These are phyloP conservation scores for Colletotrichum cereale DNA, from an alignment of 2,329 filamentous ascomycete genomes.

Conservation along the genomic window DNA sequence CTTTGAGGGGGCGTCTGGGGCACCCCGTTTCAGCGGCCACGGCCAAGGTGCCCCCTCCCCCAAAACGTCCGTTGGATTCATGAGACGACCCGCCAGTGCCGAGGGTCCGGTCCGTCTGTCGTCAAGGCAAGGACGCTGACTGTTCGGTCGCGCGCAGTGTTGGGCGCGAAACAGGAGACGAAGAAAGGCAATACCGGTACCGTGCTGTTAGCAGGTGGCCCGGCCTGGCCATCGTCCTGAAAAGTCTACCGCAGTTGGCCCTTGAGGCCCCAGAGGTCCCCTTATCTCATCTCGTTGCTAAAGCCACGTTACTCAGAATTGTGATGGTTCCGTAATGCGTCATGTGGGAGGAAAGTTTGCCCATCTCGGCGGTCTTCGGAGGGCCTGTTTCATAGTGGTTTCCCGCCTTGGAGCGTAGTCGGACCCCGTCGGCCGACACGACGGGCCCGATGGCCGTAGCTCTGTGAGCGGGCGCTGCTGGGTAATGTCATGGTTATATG, in stretches of 20 bases:
- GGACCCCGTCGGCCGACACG: constrained; percentile 27
- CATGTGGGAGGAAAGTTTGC: constrained; percentile 1
- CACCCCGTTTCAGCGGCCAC: constrained; percentile 24
- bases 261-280: not conserved
- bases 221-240: not conserved
- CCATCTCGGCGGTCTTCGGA: constrained; percentile 22
- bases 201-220: not conserved
- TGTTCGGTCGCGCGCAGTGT: not conserved
- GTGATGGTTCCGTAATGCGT: not conserved
- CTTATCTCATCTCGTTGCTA: constrained; percentile 7
- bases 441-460: constrained; percentile 12
- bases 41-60: not conserved
- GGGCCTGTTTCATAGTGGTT: constrained; percentile 35
- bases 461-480: not conserved
- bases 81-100: not conserved
- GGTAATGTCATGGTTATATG: not conserved
- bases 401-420: constrained; percentile 15
- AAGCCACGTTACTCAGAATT: not conserved
- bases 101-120: not conserved
- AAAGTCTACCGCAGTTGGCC: not conserved
- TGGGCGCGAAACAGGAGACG: not conserved
- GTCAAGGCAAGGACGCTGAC: not conserved
- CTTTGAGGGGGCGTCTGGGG: constrained; percentile 15
- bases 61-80: not conserved
- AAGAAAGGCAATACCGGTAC: not conserved